Conservation (phyloP, 192 early-diverging fungal species). For the Podila minutissima region DNA sequence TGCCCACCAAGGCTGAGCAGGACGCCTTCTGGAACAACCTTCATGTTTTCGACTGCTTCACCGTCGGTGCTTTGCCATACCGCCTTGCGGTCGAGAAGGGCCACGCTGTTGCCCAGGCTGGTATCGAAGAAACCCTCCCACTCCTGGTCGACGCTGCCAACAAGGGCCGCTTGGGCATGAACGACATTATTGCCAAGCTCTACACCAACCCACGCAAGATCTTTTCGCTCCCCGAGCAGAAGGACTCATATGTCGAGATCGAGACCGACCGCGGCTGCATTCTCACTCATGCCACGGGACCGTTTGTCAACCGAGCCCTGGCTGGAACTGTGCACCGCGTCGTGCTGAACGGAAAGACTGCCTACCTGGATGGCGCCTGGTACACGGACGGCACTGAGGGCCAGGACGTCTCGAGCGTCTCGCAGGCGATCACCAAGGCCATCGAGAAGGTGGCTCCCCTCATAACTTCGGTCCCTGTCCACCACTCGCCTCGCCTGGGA, state of each 20-base stretch:
- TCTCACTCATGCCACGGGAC: conserved; percentile 53
- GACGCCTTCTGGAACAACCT: conserved; percentile 85
- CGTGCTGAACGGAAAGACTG: conserved; percentile 84
- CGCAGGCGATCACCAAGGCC: conserved; percentile 48
- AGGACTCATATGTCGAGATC: conserved; percentile 95
- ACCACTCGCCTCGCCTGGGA: conserved; percentile 45
- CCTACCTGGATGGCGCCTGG: conserved; percentile 85
- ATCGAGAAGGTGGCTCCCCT: conserved; percentile 16
- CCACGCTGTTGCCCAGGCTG: conserved; percentile 53
- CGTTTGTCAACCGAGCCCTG: conserved; percentile 68
- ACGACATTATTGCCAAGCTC: conserved; percentile 79
- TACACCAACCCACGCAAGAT: conserved; percentile 90
- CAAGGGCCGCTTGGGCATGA: conserved; percentile 78
- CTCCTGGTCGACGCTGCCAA: conserved; percentile 85
- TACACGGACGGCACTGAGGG: conserved; percentile 53
- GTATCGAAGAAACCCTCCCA: conserved; percentile 76
- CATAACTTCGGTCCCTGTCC: background rate
- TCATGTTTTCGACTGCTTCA: conserved; percentile 90
- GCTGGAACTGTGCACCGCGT: conserved; percentile 88
- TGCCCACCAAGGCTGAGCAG: conserved; percentile 68
- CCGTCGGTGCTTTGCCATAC: conserved; percentile 81
- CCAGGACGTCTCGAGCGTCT: conserved; percentile 56
- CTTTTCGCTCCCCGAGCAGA: conserved; percentile 88
- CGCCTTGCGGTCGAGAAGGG: conserved; percentile 65
- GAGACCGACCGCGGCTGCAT: conserved; percentile 80